Conservation (phyloP, 2,329 filamentous ascomycete species). For the Aspergillus costaricaensis region DNA sequence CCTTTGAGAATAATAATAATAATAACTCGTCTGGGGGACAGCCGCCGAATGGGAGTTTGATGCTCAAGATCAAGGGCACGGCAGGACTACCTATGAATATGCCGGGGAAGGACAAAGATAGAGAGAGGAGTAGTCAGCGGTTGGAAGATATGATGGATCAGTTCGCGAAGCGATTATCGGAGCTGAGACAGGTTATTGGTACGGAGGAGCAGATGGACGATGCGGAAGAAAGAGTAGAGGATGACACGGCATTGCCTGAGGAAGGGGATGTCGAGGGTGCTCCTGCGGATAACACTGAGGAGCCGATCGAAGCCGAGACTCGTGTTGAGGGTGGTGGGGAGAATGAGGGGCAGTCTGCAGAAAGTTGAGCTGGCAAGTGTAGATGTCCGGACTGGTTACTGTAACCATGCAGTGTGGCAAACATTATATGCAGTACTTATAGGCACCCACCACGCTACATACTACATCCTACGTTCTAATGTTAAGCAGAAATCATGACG, state of each 20-base stretch:
- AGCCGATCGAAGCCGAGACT: neutral
- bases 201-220: constrained; percentile 23
- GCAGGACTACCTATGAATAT: constrained; percentile 31
- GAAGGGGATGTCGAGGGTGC: neutral
- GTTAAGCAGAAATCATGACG: neutral
- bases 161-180: constrained; percentile 47
- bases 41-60: constrained; percentile 48
- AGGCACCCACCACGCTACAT: neutral
- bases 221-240: neutral
- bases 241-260: too few species aligned
- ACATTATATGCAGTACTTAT: neutral
- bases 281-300: neutral
- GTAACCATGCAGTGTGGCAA: too few species aligned
- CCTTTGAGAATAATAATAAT: constrained; percentile 59
- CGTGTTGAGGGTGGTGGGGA: neutral
- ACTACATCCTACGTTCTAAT: neutral
- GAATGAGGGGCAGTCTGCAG: neutral
- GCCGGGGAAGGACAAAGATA: constrained; percentile 25
- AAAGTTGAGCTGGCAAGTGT: neutral
- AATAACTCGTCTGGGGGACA: constrained; percentile 53
- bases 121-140: constrained; percentile 30
- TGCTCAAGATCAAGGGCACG: constrained; percentile 50
- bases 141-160: constrained; percentile 51
- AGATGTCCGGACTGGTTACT: neutral
- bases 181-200: constrained; percentile 47